A percentile compares a stretch with the other conserved stretches of the same genome.
These are phyloP conservation scores for Geranomyces michiganensis DNA, from an alignment of 192 early-diverging fungal genomes.

Conservation along the genomic window DNA sequence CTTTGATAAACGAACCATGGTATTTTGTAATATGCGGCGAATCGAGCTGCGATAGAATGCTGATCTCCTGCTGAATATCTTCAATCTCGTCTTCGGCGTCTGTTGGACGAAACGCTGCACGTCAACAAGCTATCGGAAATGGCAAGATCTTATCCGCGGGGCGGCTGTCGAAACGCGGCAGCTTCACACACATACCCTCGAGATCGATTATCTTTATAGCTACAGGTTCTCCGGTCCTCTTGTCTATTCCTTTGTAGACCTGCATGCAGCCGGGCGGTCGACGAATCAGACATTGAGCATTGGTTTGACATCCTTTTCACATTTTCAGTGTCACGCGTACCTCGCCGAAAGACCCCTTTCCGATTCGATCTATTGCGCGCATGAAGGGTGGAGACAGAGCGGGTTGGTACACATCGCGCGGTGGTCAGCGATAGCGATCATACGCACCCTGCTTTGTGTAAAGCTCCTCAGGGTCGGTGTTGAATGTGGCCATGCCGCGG, in stretches of 20 bases:
- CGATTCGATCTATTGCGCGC: slow-evolving; percentile 33
- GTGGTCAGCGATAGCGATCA: neutral
- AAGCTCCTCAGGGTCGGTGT: slow-evolving; percentile 36
- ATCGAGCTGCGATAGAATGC: slow-evolving; percentile 90
- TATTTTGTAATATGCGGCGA: slow-evolving; percentile 88
- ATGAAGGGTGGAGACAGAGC: neutral
- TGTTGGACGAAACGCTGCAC: slow-evolving; percentile 4
- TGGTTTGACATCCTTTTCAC: neutral
- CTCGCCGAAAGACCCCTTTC: slow-evolving; percentile 57
- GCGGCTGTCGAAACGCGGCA: neutral
- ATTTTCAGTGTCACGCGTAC: slow-evolving; percentile 26
- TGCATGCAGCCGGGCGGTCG: neutral
- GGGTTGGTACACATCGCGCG: neutral
- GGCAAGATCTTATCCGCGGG: neutral
- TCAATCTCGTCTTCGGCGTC: slow-evolving; percentile 97
- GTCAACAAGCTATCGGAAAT: too few relatives aligned
- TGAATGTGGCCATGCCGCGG: slow-evolving; percentile 7
- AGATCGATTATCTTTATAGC: slow-evolving; percentile 99
- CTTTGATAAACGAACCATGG: slow-evolving; percentile 89
- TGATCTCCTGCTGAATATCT: slow-evolving; percentile 98
- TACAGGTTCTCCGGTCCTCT: slow-evolving; percentile 68
- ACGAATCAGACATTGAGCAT: neutral
- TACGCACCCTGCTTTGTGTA: slow-evolving; percentile 37
- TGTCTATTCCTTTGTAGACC: slow-evolving; percentile 66
- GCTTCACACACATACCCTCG: slow-evolving; percentile 54